Evolutionary conservation across 2,329 filamentous ascomycete species (phyloP), one percentile per base, ranked within the genome.

Genomic region (Neofusicoccum sp.): DNA sequence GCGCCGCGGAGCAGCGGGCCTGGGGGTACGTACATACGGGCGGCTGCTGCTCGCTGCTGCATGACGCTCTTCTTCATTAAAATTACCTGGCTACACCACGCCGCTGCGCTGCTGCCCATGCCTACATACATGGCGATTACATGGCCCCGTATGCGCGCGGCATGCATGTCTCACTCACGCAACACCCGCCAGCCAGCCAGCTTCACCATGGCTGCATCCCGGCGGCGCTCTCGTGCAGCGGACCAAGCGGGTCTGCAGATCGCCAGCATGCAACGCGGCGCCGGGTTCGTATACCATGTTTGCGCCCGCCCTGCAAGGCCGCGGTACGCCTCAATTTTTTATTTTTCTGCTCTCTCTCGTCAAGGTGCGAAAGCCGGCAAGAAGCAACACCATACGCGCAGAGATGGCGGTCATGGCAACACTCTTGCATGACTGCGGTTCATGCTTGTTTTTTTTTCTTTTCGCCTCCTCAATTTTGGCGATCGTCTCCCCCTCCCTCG

Each of bases 101-200:
- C 22, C 37, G 39, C 54, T 45, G 39, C 41, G 54, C 44, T 58
- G 52, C 52, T 41, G 39, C 52, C 39, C 37, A 56, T 31, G 34
- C 37, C 22, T n/a, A 28, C 34, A 54, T 41, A 33, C 50, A 41
- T 54, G 14, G 22, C 22, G 34, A 54, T 28, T 56, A 41, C 36
- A 56, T 11, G 16, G 7, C 41, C 22, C 36, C 28, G 29, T 45
- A 36, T 47, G 54, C 54, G 54, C 31, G 41, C 41, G 9, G 29
- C 54, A 58, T 58, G 54, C 39, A 58, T 58, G 54, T 58, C 54
- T 58, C 41, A 58, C 54, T 58, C 28, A 43, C 54, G 45, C 54
- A 45, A 41, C 54, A 56, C 33, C 52, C 52, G 39, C 52, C 39
- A 45, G 39, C 54, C 29, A 41, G 37, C 33, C 36, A 9, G n/a